A percentile compares a stretch with the other conserved stretches of the same genome.
phyloP scores from a whole-genome alignment of 257 asterid species.

The Solanum pinnatisectum region DNA sequence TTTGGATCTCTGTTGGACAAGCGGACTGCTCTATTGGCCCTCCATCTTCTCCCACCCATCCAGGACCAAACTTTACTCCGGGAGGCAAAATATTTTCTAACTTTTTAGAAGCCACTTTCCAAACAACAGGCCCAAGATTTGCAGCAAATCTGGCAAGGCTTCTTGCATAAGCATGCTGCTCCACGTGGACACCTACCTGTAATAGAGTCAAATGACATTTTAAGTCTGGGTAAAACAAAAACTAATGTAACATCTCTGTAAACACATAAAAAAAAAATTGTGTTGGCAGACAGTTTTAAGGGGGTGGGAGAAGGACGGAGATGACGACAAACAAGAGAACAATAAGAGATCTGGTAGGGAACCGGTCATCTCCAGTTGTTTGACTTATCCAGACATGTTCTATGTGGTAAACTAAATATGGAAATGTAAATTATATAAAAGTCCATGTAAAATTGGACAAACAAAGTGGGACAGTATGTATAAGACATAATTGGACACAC shows the following conservation, averaged over 20 bases:
- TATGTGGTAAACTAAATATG: not conserved
- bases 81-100: conserved; percentile 46
- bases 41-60: conserved; percentile 83
- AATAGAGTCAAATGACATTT: not conserved
- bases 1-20: conserved; percentile 33
- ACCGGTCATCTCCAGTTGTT: not conserved
- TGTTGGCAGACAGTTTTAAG: not conserved
- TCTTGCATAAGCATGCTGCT: conserved; percentile 69
- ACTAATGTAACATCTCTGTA: not conserved
- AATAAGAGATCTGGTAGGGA: not conserved
- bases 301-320: not conserved
- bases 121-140: conserved; percentile 75
- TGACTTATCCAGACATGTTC: not conserved
- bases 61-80: conserved; percentile 72
- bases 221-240: not conserved
- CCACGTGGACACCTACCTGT: conserved; percentile 82
- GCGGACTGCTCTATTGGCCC: conserved; percentile 25
- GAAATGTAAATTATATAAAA: not conserved
- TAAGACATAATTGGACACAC: not conserved
- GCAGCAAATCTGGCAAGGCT: conserved; percentile 82
- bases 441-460: not conserved
- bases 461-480: not conserved
- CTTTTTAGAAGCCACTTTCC: conserved; percentile 69
- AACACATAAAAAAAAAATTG: not conserved
- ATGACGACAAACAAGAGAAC: not conserved